phyloP scores from a whole-genome alignment of 2,329 filamentous ascomycete genomes.

The Hymenotorrendiella dingleyae region DNA sequence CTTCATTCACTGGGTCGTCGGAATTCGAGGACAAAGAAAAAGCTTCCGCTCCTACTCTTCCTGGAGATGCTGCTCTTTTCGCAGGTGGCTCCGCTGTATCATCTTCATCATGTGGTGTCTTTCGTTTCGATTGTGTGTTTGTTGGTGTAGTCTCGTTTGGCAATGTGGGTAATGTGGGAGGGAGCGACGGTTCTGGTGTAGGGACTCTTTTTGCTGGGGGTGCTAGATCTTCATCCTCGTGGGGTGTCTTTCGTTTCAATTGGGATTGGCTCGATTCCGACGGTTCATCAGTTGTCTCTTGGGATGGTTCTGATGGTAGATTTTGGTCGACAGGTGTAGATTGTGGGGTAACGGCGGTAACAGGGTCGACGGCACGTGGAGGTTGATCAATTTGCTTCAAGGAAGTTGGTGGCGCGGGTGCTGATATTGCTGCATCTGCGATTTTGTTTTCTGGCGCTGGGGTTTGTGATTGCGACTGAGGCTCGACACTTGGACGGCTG shows the following conservation, averaged over 20 bases:
- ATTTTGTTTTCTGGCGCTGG: constrained; percentile 4
- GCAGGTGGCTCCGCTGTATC: not conserved
- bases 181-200: too few species aligned
- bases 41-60: too few species aligned
- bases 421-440: not conserved
- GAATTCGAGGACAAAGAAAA: too few species aligned
- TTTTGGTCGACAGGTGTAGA: not conserved
- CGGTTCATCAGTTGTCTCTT: not conserved
- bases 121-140: not conserved
- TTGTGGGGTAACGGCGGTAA: not conserved
- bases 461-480: constrained; percentile 29
- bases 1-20: too few species aligned
- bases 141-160: too few species aligned
- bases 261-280: not conserved
- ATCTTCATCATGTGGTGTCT: not conserved
- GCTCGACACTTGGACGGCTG: constrained; percentile 35
- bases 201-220: constrained; percentile 14
- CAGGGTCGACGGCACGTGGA: not conserved
- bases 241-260: constrained; percentile 15
- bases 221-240: constrained; percentile 3
- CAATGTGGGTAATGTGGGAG: too few species aligned
- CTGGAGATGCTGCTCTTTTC: too few species aligned
- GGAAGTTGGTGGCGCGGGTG: not conserved
- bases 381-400: not conserved
- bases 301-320: not conserved